Evolutionary conservation across 176 grass and related monocot genomes (phyloP).

Genomic region (Musa beccarii): DNA sequence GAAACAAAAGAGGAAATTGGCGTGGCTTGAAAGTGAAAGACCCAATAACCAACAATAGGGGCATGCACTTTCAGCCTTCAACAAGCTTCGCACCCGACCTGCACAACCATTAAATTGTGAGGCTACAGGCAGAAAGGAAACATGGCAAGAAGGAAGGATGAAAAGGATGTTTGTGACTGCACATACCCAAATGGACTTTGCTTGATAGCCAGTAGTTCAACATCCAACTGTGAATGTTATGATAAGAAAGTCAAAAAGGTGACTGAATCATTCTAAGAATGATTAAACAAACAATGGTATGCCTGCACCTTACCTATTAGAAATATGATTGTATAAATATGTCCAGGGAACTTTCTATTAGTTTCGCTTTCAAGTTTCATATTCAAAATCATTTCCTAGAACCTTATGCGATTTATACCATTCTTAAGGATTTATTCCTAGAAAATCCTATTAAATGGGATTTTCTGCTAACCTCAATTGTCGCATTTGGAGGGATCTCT

Average conservation of each 20-base stretch:
- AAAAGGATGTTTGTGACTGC: neutral
- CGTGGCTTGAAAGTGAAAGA: neutral
- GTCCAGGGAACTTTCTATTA: too few relatives aligned
- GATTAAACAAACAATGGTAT: neutral
- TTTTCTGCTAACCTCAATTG: constrained; percentile 55
- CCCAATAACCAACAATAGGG: neutral
- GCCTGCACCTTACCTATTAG: too few relatives aligned
- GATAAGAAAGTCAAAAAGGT: constrained; percentile 13
- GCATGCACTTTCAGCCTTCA: constrained; percentile 64
- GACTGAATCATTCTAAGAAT: neutral
- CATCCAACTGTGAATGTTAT: constrained; percentile 54
- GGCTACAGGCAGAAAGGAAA: neutral
- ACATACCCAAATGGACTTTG: constrained; percentile 66
- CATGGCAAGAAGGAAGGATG: neutral
- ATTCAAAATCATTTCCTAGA: too few relatives aligned
- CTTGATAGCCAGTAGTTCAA: constrained; percentile 74
- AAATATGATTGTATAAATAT: too few relatives aligned
- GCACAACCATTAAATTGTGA: constrained; percentile 19
- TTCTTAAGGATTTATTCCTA: neutral
- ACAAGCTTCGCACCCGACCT: constrained; percentile 78
- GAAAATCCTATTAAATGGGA: too few relatives aligned
- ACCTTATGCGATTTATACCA: neutral
- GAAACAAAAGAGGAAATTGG: constrained; percentile 1
- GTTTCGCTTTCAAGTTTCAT: too few relatives aligned
- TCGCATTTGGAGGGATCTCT: constrained; percentile 96